A percentile compares a stretch with the other conserved stretches of the same genome.
phyloP scores from a whole-genome alignment of 768 basidiomycete genomes.

The Naganishia antarctica region DNA sequence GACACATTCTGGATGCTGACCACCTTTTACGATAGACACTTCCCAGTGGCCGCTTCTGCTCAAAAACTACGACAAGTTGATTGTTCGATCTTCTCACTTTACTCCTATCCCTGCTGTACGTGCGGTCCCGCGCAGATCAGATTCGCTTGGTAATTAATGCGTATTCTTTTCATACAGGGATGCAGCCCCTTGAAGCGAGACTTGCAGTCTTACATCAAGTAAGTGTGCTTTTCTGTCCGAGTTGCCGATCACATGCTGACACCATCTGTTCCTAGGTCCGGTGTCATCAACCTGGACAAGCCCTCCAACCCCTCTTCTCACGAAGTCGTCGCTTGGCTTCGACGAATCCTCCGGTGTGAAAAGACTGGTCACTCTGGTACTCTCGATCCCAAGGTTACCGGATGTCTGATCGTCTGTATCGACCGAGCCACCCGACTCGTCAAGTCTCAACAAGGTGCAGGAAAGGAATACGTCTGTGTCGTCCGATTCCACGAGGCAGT shows the following conservation, averaged over 20 bases:
- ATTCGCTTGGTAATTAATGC: background rate
- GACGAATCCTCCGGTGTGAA: conserved; percentile 91
- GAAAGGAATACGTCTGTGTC: conserved; percentile 99
- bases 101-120: conserved; percentile 78
- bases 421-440: conserved; percentile 96
- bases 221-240: conserved; percentile 45
- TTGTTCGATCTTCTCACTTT: conserved; percentile 91
- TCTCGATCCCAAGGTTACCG: conserved; percentile 97
- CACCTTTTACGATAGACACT: conserved; percentile 57
- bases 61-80: conserved; percentile 97
- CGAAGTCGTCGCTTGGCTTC: conserved; percentile 98
- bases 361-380: conserved; percentile 99
- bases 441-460: conserved; percentile 97
- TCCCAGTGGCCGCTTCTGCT: conserved; percentile 95
- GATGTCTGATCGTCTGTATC: conserved; percentile 97
- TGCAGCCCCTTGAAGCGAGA: conserved; percentile 94
- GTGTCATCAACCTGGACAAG: conserved; percentile 98
- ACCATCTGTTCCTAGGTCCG: conserved; percentile 54
- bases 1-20: background rate
- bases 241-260: background rate
- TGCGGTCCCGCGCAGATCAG: background rate
- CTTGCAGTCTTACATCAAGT: conserved; percentile 82
- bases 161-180: conserved; percentile 51
- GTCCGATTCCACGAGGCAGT: conserved; percentile 82
- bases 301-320: conserved; percentile 98